phyloP scores from a whole-genome alignment of 2,329 filamentous ascomycete genomes.

The Hypoxylon sp. region DNA sequence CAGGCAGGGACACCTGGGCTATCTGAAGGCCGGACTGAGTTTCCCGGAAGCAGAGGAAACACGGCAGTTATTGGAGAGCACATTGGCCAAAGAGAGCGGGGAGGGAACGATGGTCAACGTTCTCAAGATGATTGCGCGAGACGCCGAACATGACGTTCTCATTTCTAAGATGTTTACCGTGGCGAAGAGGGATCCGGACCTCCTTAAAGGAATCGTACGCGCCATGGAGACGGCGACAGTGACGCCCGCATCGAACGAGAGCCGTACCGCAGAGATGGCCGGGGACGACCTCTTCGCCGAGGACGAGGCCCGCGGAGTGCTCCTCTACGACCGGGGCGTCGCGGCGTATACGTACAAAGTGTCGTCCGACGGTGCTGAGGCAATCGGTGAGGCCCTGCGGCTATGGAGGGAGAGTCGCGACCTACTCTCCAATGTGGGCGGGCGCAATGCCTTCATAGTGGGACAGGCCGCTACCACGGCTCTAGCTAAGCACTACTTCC shows the following conservation, averaged over 20 bases:
- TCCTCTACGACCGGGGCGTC: slow-evolving; percentile 40
- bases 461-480: slow-evolving; percentile 30
- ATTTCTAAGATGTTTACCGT: slow-evolving; percentile 39
- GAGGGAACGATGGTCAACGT: slow-evolving; percentile 26
- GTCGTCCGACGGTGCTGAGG: slow-evolving; percentile 31
- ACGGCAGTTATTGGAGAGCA: slow-evolving; percentile 19
- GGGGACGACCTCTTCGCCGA: slow-evolving; percentile 29
- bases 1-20: slow-evolving; percentile 18
- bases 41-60: slow-evolving; percentile 2
- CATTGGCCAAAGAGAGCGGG: slow-evolving; percentile 8
- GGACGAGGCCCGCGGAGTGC: slow-evolving; percentile 37
- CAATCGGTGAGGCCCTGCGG: slow-evolving; percentile 33
- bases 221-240: slow-evolving; percentile 36
- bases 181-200: slow-evolving; percentile 28
- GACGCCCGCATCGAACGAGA: neutral
- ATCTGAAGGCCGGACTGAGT: slow-evolving; percentile 26
- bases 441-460: slow-evolving; percentile 30
- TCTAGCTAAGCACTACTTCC: slow-evolving; percentile 45
- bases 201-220: slow-evolving; percentile 35
- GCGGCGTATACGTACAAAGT: slow-evolving; percentile 41
- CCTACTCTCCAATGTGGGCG: slow-evolving; percentile 39
- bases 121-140: slow-evolving; percentile 38
- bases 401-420: slow-evolving; percentile 43
- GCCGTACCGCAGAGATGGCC: neutral
- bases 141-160: slow-evolving; percentile 30